phyloP scores from a whole-genome alignment of 768 basidiomycete species.

The Boletus edulis region DNA sequence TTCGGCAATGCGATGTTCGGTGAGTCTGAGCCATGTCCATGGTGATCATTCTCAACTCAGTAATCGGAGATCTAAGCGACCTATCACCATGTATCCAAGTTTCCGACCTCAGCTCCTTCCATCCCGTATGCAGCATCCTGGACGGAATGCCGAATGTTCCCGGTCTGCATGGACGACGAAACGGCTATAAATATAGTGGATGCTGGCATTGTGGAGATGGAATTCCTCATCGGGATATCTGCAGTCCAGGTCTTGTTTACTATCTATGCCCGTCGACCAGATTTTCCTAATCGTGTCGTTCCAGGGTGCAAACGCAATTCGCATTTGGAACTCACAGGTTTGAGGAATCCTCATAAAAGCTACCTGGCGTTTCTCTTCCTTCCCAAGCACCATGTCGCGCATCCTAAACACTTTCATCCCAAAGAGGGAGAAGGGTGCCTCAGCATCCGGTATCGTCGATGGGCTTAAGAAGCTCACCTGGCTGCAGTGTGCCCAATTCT shows the following conservation, averaged over 20 bases:
- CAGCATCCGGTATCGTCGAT: conserved; percentile 37
- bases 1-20: conserved; percentile 1
- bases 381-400: conserved; percentile 14
- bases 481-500: conserved; percentile 59
- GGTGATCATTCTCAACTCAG: neutral
- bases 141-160: neutral
- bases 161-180: neutral
- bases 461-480: conserved; percentile 47
- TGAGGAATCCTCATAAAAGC: conserved; percentile 16
- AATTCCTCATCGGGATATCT: conserved; percentile 1
- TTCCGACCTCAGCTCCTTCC: conserved; percentile 2
- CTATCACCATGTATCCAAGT: neutral
- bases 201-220: neutral
- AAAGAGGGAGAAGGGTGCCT: conserved; percentile 39
- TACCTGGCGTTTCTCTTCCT: neutral
- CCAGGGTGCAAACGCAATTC: neutral
- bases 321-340: conserved; percentile 2
- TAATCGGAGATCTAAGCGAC: neutral
- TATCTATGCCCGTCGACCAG: neutral
- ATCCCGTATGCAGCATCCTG: neutral
- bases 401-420: conserved; percentile 52
- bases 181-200: neutral
- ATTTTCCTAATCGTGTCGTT: neutral
- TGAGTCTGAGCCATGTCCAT: neutral
- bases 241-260: neutral